Evolutionary conservation across 2,329 filamentous ascomycete genomes (phyloP), one percentile per base, ranked within the genome.

Genomic region (Harringtonia aguacate): DNA sequence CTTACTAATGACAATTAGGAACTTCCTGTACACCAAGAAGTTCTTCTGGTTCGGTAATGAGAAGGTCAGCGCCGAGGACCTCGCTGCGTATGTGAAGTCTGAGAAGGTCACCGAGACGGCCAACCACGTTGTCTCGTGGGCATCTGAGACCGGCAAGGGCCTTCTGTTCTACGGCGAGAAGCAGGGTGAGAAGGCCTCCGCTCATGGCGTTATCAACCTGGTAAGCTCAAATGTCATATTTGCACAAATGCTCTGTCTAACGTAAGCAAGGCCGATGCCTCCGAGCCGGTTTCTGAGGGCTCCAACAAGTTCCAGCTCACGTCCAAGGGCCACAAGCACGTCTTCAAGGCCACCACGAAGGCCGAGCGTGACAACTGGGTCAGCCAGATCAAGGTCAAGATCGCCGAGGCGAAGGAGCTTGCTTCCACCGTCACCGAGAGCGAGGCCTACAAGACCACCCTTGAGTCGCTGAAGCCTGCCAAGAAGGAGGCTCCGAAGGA

Each of bases 331-430:
- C 83, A 94, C 69, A 94, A 95, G 79, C 88, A 95, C 76, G 77
- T 77, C 48, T 95, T 98, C 75, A 90, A 95, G 77, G 86, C 90
- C 46, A 58, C 70, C 56, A 81, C 60, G 57, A 57, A 76, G 39
- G 70, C 78, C 47, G 88, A 95, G 69, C 88, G 90, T 61, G 87
- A 95, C 65, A 86, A 84, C 75, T 97, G 92, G 92, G 78, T 94
- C 57, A 69, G 79, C 50, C 84, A 89, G 58, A 64, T 95, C 55
- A 88, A 92, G 77, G 68, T 76, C 58, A 86, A 89, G 73, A 77
- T 85, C 43, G 75, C 80, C 41, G 87, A 94, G 69, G 89, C 87
- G 58, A 94, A 92, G 75, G 82, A 83, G 56, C 70, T 85, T 46
- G 82, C 81, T 58, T 72, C 84, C 52, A 74, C 74, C 45, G 76